Conservation (phyloP, 2,329 filamentous ascomycete genomes). For the Trichoderma sp. region DNA sequence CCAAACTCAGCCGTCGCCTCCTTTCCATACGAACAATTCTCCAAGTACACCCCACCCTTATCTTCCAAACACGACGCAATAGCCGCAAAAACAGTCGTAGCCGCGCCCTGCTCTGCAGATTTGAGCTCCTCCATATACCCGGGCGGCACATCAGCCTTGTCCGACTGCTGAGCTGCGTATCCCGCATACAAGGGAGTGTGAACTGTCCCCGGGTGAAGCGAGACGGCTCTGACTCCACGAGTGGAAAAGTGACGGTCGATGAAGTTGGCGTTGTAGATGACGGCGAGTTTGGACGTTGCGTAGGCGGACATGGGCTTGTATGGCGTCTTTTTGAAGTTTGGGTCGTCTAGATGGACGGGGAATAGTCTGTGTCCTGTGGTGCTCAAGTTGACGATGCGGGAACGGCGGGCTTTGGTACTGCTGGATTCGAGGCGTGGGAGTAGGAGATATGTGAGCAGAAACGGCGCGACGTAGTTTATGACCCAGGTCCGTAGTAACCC, state of each 20-base stretch:
- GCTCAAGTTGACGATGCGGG: background rate
- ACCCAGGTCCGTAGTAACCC: background rate
- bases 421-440: background rate
- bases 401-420: background rate
- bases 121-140: background rate
- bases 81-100: background rate
- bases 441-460: background rate
- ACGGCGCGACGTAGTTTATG: background rate
- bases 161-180: background rate
- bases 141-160: background rate
- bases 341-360: background rate
- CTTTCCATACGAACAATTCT: background rate
- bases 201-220: background rate
- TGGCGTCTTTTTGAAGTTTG: background rate
- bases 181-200: background rate
- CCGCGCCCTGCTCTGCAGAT: background rate
- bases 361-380: background rate
- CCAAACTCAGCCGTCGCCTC: background rate
- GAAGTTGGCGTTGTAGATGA: background rate
- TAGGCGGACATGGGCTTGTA: background rate
- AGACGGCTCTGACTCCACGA: background rate
- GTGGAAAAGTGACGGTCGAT: background rate
- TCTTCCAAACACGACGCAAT: background rate
- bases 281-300: background rate
- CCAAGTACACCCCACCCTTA: background rate